Conservation (phyloP, 768 basidiomycete species). For the Dictyophora rubrovolvata region DNA sequence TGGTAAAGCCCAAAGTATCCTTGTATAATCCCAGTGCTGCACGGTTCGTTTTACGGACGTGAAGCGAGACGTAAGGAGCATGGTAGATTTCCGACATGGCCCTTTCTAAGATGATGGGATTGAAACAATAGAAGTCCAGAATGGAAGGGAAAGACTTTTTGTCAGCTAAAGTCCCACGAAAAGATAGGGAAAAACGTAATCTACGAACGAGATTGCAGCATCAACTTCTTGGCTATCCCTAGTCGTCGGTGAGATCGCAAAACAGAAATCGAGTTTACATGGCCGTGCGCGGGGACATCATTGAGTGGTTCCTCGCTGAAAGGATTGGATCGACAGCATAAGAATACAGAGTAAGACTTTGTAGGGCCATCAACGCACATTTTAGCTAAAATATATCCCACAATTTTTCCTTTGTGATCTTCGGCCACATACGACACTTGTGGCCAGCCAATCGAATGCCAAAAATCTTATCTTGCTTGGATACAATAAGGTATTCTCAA, state of each 20-base stretch:
- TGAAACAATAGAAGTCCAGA: background rate
- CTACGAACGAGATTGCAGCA: constrained; percentile 80
- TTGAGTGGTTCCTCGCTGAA: constrained; percentile 58
- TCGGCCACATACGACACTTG: constrained; percentile 89
- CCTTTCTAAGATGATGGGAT: constrained; percentile 47
- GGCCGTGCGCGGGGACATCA: constrained; percentile 61
- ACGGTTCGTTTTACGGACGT: constrained; percentile 91
- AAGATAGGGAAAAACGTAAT: constrained; percentile 6
- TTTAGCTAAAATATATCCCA: constrained; percentile 90
- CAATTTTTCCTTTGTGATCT: constrained; percentile 77
- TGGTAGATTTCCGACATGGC: constrained; percentile 86
- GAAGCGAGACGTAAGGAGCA: constrained; percentile 75
- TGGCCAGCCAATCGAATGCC: constrained; percentile 87
- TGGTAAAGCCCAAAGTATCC: constrained; percentile 83
- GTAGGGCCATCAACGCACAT: constrained; percentile 45
- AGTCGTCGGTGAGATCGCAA: constrained; percentile 82
- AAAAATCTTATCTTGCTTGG: constrained; percentile 38
- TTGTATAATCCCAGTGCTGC: constrained; percentile 83
- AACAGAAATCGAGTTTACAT: constrained; percentile 96
- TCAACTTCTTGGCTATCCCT: constrained; percentile 87
- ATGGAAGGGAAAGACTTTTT: background rate
- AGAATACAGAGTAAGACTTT: background rate
- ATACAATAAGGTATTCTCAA: background rate
- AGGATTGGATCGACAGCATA: background rate
- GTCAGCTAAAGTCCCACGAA: background rate